Conservation (phyloP, 1,284 basidiomycete species). For the Paramarasmius palmivorus region DNA sequence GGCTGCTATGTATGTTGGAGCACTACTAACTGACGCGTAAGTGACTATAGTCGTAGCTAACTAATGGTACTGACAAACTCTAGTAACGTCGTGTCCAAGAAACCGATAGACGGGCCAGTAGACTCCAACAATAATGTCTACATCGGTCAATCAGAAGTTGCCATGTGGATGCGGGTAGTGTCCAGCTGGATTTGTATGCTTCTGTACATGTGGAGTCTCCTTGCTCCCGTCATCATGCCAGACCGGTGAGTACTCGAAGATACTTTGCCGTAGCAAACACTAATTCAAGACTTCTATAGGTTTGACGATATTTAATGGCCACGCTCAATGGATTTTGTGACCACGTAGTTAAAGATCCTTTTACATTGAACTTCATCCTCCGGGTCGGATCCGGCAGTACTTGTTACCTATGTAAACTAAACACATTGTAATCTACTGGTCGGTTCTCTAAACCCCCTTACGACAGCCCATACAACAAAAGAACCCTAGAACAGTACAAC, state of each 20-base stretch:
- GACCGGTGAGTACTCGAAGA: conserved; percentile 60
- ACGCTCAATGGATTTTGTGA: too few species aligned
- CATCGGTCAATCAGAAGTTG: conserved; percentile 92
- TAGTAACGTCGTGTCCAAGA: conserved; percentile 75
- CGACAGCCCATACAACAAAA: too few species aligned
- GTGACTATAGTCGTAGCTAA: conserved; percentile 29
- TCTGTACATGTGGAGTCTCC: conserved; percentile 87
- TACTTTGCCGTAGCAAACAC: not conserved
- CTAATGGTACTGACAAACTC: conserved; percentile 10
- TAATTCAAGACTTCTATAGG: conserved; percentile 17
- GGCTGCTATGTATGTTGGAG: conserved; percentile 97
- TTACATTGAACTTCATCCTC: too few species aligned
- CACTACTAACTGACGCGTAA: conserved; percentile 98
- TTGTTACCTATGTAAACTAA: too few species aligned
- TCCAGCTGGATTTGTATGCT: conserved; percentile 94
- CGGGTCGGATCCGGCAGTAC: too few species aligned
- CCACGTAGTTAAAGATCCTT: too few species aligned
- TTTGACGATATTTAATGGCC: conserved; percentile 35
- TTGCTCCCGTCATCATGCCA: conserved; percentile 89
- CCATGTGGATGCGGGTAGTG: conserved; percentile 99
- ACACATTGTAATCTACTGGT: not conserved
- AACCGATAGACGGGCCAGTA: conserved; percentile 40
- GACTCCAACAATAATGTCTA: conserved; percentile 79
- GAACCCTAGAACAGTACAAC: conserved; percentile 64
- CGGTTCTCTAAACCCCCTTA: too few species aligned